A percentile compares a stretch with the other conserved stretches of the same genome.
Conservation (phyloP, 352 stramenopile genomes). For the Pythium scleroteichum region DNA sequence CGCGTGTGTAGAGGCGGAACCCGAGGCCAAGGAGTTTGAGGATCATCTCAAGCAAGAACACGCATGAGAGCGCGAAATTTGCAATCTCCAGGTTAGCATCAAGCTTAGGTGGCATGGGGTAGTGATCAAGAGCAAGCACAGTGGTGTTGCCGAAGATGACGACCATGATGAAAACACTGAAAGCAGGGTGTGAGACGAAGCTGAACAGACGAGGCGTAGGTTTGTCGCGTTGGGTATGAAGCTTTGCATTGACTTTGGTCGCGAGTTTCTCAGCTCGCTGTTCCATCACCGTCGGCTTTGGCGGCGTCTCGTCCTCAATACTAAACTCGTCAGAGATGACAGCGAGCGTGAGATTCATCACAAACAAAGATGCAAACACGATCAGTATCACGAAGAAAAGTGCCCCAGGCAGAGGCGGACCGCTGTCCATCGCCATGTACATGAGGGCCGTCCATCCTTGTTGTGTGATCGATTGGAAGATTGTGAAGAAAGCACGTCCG, state of each 20-base stretch:
- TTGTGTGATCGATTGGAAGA: conserved; percentile 93
- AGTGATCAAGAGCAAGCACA: conserved; percentile 78
- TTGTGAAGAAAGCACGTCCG: conserved; percentile 85
- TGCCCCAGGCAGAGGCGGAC: conserved; percentile 45
- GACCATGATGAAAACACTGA: conserved; percentile 32
- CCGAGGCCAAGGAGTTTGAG: conserved; percentile 80
- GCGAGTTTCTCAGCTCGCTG: neutral
- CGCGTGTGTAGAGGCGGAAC: conserved; percentile 40
- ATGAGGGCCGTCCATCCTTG: conserved; percentile 91
- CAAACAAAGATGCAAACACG: conserved; percentile 89
- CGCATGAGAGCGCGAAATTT: conserved; percentile 57
- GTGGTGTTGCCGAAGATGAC: conserved; percentile 87
- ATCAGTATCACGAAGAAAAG: conserved; percentile 90
- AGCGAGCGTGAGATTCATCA: conserved; percentile 89
- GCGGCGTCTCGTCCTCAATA: conserved; percentile 48
- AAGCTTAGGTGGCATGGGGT: conserved; percentile 49
- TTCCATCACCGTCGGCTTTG: conserved; percentile 17
- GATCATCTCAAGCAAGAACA: conserved; percentile 49
- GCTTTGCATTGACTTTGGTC: conserved; percentile 14
- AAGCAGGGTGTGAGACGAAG: conserved; percentile 11
- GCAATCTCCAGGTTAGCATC: conserved; percentile 51
- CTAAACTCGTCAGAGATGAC: conserved; percentile 88
- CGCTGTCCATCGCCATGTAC: conserved; percentile 56
- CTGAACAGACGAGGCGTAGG: conserved; percentile 6
- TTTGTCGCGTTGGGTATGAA: conserved; percentile 28